These are phyloP conservation scores for Vicia sativa DNA, from an alignment of 306 rosid species.

Conservation along the genomic window DNA sequence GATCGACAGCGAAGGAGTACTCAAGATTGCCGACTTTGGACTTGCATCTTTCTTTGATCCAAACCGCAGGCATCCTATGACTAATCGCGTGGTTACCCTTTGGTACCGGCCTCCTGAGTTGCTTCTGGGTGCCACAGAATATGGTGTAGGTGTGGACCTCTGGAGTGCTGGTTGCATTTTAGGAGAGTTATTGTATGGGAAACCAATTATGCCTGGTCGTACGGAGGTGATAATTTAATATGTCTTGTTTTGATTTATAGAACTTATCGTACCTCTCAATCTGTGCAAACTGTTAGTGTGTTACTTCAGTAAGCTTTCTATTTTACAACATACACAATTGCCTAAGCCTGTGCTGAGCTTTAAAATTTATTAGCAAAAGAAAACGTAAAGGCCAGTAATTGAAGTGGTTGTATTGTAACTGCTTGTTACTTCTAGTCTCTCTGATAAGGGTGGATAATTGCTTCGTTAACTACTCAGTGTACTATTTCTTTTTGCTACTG, in stretches of 20 bases:
- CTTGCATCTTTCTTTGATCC: slow-evolving; percentile 89
- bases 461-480: slow-evolving; percentile 5
- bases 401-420: slow-evolving; percentile 26
- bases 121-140: slow-evolving; percentile 92
- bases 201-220: slow-evolving; percentile 97
- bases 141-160: slow-evolving; percentile 80
- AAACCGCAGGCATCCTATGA: slow-evolving; percentile 74
- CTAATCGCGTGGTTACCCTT: slow-evolving; percentile 93
- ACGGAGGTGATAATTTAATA: slow-evolving; percentile 69
- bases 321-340: background rate
- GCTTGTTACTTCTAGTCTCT: slow-evolving; percentile 13
- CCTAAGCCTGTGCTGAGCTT: slow-evolving; percentile 13
- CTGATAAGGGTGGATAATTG: slow-evolving; percentile 5
- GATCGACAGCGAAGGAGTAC: slow-evolving; percentile 72
- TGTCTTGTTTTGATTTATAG: slow-evolving; percentile 28
- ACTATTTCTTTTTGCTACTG: slow-evolving; percentile 8
- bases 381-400: slow-evolving; percentile 4
- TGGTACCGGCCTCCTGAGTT: slow-evolving; percentile 98
- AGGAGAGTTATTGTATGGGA: slow-evolving; percentile 89
- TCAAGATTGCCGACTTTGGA: slow-evolving; percentile 92
- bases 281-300: slow-evolving; percentile 1
- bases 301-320: slow-evolving; percentile 17
- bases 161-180: slow-evolving; percentile 99
- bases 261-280: slow-evolving; percentile 30
- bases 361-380: background rate